These are phyloP conservation scores for Coemansia sp. DNA, from an alignment of 192 early-diverging fungal species.

Conservation along the genomic window DNA sequence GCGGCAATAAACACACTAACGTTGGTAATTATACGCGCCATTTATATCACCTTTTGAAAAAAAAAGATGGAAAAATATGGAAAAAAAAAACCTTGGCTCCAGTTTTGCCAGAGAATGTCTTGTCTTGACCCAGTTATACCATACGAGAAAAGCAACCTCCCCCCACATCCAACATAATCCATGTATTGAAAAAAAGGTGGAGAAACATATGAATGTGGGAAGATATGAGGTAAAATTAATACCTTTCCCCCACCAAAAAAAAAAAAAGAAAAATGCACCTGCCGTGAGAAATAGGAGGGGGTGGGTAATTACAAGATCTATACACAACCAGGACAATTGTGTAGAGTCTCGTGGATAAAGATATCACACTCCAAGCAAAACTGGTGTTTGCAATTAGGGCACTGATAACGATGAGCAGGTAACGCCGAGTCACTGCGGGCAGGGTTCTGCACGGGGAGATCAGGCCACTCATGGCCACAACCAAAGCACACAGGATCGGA, in stretches of 20 bases:
- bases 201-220: no score
- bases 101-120: no score
- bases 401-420: slow-evolving; percentile 53
- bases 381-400: slow-evolving; percentile 65
- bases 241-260: no score
- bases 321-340: slow-evolving; percentile 78
- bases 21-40: slow-evolving; percentile 26
- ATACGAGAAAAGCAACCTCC: no score
- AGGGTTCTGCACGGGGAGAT: not conserved
- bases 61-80: not conserved
- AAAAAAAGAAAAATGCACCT: no score
- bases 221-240: no score
- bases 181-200: no score
- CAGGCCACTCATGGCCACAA: slow-evolving; percentile 23
- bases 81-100: no score
- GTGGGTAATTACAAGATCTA: no score
- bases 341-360: slow-evolving; percentile 87
- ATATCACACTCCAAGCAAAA: slow-evolving; percentile 92
- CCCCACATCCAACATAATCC: no score
- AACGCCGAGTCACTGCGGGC: not conserved
- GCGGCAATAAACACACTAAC: slow-evolving; percentile 9
- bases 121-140: no score
- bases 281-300: no score
- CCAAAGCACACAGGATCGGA: slow-evolving; percentile 28
- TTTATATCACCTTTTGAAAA: slow-evolving; percentile 4